These are phyloP conservation scores for Mimosa bimucronata DNA, from an alignment of 306 rosid species.

Conservation along the genomic window DNA sequence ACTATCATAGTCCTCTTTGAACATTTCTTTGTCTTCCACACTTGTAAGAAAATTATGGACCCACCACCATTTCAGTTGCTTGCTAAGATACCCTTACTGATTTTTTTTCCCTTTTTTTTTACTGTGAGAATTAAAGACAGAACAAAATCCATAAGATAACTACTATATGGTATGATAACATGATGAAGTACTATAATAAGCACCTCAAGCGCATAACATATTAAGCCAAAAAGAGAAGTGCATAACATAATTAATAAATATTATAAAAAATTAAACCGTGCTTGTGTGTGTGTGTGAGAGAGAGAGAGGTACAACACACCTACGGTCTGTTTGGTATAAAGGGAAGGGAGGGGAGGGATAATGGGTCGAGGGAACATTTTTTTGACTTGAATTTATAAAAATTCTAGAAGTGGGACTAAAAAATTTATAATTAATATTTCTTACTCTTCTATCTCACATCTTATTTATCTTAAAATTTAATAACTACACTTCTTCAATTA, in stretches of 20 bases:
- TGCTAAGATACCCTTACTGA: conserved; percentile 36
- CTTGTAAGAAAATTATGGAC: conserved; percentile 39
- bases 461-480: too few relatives aligned
- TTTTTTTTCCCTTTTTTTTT: not conserved
- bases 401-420: too few relatives aligned
- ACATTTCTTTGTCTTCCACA: conserved; percentile 37
- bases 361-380: too few relatives aligned
- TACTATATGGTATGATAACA: not conserved
- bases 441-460: too few relatives aligned
- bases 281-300: not conserved
- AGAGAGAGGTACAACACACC: too few relatives aligned
- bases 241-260: not conserved
- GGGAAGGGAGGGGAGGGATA: too few relatives aligned
- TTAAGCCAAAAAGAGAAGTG: too few relatives aligned
- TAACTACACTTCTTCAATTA: too few relatives aligned
- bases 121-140: not conserved
- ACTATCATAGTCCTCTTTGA: conserved; percentile 49
- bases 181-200: not conserved
- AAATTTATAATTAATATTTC: too few relatives aligned
- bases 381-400: too few relatives aligned
- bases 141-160: not conserved
- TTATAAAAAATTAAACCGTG: not conserved
- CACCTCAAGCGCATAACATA: not conserved
- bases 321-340: too few relatives aligned
- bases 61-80: conserved; percentile 46